A percentile compares a stretch with the other conserved stretches of the same genome.
phyloP scores from a whole-genome alignment of 768 basidiomycete genomes.

The Gloeopeniophorella convolvens region DNA sequence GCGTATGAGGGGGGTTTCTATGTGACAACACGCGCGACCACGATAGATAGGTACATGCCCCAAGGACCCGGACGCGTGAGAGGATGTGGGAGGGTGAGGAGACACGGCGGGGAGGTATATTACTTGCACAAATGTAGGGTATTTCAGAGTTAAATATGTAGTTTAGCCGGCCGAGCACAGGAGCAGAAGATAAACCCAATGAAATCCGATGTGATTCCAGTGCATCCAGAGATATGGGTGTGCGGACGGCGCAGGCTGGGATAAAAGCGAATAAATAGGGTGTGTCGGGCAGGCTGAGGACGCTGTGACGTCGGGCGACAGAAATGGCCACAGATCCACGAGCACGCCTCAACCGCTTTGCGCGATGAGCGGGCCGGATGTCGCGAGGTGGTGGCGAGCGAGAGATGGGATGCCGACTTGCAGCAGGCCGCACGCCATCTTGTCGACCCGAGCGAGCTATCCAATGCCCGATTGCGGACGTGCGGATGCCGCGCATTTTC shows the following conservation, averaged over 20 bases:
- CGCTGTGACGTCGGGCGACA: neutral
- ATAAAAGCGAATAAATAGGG: constrained; percentile 15
- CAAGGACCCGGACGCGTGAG: neutral
- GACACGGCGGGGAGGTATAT: constrained; percentile 14
- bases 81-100: neutral
- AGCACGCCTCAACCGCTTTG: neutral
- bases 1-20: neutral
- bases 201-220: neutral
- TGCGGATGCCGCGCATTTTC: neutral
- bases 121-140: constrained; percentile 19
- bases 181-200: constrained; percentile 7
- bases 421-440: neutral
- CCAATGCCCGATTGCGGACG: neutral
- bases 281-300: constrained; percentile 7
- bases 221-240: too few species aligned
- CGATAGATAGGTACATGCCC: neutral
- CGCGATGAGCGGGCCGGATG: neutral
- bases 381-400: constrained; percentile 1
- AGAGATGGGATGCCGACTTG: neutral
- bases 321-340: constrained; percentile 5
- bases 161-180: neutral
- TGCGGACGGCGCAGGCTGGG: constrained; percentile 5
- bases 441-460: constrained; percentile 7
- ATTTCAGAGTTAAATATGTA: constrained; percentile 16
- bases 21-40: neutral